Evolutionary conservation across 176 grass and related monocot species (phyloP).

Genomic region (Lolium multiflorum): DNA sequence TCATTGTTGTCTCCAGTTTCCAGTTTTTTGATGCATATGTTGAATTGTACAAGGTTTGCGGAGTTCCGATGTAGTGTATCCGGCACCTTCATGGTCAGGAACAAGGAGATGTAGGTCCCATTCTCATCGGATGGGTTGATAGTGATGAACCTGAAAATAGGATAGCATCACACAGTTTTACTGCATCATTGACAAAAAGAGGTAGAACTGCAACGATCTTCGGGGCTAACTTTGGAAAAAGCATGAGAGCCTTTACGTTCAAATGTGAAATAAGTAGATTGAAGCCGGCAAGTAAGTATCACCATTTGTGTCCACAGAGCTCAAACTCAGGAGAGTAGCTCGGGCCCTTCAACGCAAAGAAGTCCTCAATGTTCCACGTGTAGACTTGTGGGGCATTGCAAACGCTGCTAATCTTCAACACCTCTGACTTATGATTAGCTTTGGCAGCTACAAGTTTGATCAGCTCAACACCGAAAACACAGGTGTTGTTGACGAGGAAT

Average conservation of each 20-base stretch:
- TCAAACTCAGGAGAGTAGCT: constrained; percentile 38
- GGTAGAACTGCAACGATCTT: too few relatives aligned
- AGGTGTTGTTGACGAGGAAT: constrained; percentile 40
- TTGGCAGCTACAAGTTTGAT: constrained; percentile 12
- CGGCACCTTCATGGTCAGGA: constrained; percentile 19
- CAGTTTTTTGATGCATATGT: constrained; percentile 30
- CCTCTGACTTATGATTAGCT: neutral
- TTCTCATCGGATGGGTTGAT: constrained; percentile 12
- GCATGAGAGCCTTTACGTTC: too few relatives aligned
- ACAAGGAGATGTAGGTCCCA: constrained; percentile 35
- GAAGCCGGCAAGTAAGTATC: too few relatives aligned
- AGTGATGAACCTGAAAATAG: constrained; percentile 25
- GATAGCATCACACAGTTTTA: neutral
- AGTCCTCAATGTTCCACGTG: constrained; percentile 44
- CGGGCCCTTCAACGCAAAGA: constrained; percentile 24
- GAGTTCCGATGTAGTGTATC: neutral
- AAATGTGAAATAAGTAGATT: neutral
- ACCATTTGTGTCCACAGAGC: constrained; percentile 44
- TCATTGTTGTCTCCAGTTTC: too few relatives aligned
- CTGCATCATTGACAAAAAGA: too few relatives aligned
- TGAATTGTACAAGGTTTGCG: constrained; percentile 29
- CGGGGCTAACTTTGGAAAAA: too few relatives aligned
- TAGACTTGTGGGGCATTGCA: constrained; percentile 2
- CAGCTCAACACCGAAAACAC: constrained; percentile 47
- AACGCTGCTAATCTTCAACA: constrained; percentile 22